Evolutionary conservation across 106 monocot species (phyloP), one percentile per base, ranked within the genome.

Genomic region (Triglochin maritima): DNA sequence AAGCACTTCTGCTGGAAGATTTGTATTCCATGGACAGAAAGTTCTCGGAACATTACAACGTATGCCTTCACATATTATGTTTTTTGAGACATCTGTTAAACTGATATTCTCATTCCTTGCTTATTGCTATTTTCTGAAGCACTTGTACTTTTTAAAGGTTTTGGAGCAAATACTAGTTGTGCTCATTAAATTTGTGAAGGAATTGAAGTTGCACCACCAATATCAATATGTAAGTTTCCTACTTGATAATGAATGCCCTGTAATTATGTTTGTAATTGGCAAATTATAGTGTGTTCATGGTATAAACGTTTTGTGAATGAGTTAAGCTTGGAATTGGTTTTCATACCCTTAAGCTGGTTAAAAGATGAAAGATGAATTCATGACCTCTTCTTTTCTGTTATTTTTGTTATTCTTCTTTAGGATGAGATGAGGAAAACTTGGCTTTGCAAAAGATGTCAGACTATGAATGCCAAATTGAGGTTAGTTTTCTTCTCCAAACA

Each of bases 401-500:
- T 70, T 78, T 15, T 66, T 62, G 56, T 12, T 46, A 59, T 12
- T 59, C 17, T 17, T 6, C 17, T 3, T n/a, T 75, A 98, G 98
- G 98, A 98, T 74, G 84, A 98, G 67, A 41, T 92, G 74, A 88
- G 79, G 72, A 98, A 91, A 79, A 82, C 66, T 56, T 98, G 98
- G 98, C 79, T 92, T 71, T 86, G 84, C 65, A 98, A 98, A 73
- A 82, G 98, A 74, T 98, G 98, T 68, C 91, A 92, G 75, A 92
- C 98, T 62, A 88, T 98, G 86, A 88, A 86, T 83, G 92, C 88
- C 70, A 98, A 98, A 79, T 77, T 98, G 73, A 84, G 98, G 98
- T 98, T 58, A 69, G 79, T 74, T 49, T 61, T 41, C 11, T 11
- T 52, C 29, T 29, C 29, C 29, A 29, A 29, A 29, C 29, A 29